Percentiles rank a stretch among this genome's conserved stretches.
phyloP scores from a whole-genome alignment of 495 filamentous ascomycete genomes.

The Hamigera avellanea region DNA sequence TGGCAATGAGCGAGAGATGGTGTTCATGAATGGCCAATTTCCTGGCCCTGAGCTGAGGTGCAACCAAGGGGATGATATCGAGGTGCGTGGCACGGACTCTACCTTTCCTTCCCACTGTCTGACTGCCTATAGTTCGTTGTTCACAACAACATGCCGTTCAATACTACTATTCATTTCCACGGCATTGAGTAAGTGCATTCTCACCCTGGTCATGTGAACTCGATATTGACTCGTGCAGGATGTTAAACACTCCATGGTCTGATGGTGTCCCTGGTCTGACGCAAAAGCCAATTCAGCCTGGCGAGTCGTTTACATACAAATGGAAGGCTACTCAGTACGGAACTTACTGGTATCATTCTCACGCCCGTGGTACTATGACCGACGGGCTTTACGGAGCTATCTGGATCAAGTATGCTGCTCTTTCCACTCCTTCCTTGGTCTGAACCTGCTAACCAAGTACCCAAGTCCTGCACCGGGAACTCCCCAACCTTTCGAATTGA shows the following conservation, averaged over 20 bases:
- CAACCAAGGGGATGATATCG: slow-evolving; percentile 44
- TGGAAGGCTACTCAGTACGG: slow-evolving; percentile 38
- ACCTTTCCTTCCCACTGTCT: neutral
- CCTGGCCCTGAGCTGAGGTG: slow-evolving; percentile 42
- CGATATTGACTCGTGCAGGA: neutral
- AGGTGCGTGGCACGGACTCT: slow-evolving; percentile 16
- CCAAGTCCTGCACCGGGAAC: slow-evolving; percentile 20
- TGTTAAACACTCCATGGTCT: slow-evolving; percentile 16
- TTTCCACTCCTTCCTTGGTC: neutral
- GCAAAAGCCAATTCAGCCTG: slow-evolving; percentile 25
- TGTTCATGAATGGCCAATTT: slow-evolving; percentile 45
- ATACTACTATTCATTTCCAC: slow-evolving; percentile 36
- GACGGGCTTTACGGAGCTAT: slow-evolving; percentile 45
- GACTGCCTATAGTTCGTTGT: slow-evolving; percentile 20
- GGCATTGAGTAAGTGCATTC: slow-evolving; percentile 4
- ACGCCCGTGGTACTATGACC: slow-evolving; percentile 31
- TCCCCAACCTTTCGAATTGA: slow-evolving; percentile 25
- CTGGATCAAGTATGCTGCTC: slow-evolving; percentile 9
- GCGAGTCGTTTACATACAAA: slow-evolving; percentile 23
- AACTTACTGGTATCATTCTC: slow-evolving; percentile 46
- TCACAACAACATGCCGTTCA: slow-evolving; percentile 36
- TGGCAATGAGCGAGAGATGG: slow-evolving; percentile 26
- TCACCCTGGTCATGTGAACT: neutral
- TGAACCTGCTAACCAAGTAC: neutral
- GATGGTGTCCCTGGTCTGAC: slow-evolving; percentile 30